A percentile compares a stretch with the other conserved stretches of the same genome.
phyloP scores from a whole-genome alignment of 2,329 filamentous ascomycete species.

The Sordariomycetes sp. region DNA sequence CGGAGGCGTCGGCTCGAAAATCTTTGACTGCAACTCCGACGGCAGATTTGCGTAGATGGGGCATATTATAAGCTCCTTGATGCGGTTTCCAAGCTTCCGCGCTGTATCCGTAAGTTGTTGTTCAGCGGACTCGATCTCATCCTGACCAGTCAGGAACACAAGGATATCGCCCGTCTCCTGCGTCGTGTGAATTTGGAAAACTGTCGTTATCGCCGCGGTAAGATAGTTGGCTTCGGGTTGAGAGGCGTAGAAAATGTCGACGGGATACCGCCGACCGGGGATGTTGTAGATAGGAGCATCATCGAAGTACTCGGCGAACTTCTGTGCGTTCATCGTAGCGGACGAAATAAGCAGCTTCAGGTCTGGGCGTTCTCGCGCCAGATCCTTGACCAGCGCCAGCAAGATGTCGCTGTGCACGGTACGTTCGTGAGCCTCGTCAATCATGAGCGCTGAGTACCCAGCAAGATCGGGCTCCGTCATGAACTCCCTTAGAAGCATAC shows the following conservation, averaged over 20 bases:
- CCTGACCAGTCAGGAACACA: slow-evolving; percentile 89
- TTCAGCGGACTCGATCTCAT: slow-evolving; percentile 86
- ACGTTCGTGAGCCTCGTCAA: slow-evolving; percentile 94
- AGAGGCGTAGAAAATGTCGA: slow-evolving; percentile 83
- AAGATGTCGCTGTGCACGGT: slow-evolving; percentile 86
- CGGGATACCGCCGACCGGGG: slow-evolving; percentile 75
- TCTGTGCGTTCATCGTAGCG: slow-evolving; percentile 86
- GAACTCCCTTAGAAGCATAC: slow-evolving; percentile 83
- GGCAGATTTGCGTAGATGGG: slow-evolving; percentile 93
- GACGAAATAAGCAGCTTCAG: slow-evolving; percentile 86
- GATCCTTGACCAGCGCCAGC: slow-evolving; percentile 77
- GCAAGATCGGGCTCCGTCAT: slow-evolving; percentile 77
- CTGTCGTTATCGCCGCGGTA: slow-evolving; percentile 78
- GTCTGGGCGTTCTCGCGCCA: slow-evolving; percentile 70
- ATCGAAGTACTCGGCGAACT: slow-evolving; percentile 86
- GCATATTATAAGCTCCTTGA: slow-evolving; percentile 78
- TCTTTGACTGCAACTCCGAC: slow-evolving; percentile 79
- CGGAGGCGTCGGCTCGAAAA: slow-evolving; percentile 84
- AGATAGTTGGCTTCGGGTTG: slow-evolving; percentile 92
- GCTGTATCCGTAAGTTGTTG: slow-evolving; percentile 75
- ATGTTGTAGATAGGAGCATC: slow-evolving; percentile 91
- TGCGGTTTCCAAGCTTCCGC: slow-evolving; percentile 70
- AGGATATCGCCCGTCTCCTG: slow-evolving; percentile 81
- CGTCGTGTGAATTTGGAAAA: slow-evolving; percentile 88
- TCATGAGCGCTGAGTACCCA: slow-evolving; percentile 81